Evolutionary conservation across 1,284 basidiomycete genomes (phyloP).

Genomic region (Fomes fomentarius): DNA sequence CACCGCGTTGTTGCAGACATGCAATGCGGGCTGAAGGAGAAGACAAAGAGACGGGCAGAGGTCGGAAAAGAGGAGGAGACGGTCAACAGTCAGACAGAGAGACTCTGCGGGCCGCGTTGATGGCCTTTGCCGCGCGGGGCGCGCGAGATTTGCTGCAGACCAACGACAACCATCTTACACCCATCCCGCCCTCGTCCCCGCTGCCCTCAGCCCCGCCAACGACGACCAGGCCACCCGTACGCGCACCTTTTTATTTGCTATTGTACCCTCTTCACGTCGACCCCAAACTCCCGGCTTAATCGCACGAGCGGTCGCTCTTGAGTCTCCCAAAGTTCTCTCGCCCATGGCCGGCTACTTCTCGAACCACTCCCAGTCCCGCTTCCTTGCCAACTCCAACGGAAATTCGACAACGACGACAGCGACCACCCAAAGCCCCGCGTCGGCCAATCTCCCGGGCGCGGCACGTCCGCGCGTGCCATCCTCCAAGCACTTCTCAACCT

Average conservation of each 20-base stretch:
- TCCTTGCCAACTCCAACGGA: slow-evolving; percentile 53
- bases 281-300: background rate
- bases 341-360: slow-evolving; percentile 69
- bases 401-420: slow-evolving; percentile 29
- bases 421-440: slow-evolving; percentile 24
- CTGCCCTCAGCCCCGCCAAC: slow-evolving; percentile 4
- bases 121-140: slow-evolving; percentile 6
- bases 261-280: slow-evolving; percentile 6
- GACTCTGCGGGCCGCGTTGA: slow-evolving; percentile 12
- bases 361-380: slow-evolving; percentile 77
- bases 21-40: slow-evolving; percentile 7
- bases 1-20: slow-evolving; percentile 21
- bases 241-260: slow-evolving; percentile 13
- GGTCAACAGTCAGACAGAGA: slow-evolving; percentile 4
- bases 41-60: background rate
- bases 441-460: slow-evolving; percentile 31
- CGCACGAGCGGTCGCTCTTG: slow-evolving; percentile 9
- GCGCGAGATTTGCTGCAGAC: slow-evolving; percentile 15
- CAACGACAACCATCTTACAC: slow-evolving; percentile 24
- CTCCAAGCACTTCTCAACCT: slow-evolving; percentile 78
- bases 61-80: background rate
- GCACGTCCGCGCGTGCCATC: slow-evolving; percentile 51
- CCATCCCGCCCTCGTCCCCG: slow-evolving; percentile 10
- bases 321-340: background rate
- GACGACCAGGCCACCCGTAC: background rate